These are phyloP conservation scores for Metschnikowia matae DNA, from an alignment of 805 yeast genomes.

Conservation along the genomic window DNA sequence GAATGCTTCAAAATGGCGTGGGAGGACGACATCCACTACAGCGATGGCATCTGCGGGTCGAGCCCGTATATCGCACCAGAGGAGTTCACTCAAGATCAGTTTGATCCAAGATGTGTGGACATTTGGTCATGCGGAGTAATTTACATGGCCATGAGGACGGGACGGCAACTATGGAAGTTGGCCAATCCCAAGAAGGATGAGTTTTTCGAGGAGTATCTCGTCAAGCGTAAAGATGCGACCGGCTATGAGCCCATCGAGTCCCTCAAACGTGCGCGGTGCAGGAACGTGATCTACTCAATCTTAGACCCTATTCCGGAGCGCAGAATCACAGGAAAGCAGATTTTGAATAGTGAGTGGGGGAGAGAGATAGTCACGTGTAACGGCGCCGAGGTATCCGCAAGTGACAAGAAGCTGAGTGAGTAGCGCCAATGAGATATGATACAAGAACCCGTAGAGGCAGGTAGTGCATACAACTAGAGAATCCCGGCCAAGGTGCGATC, in stretches of 20 bases:
- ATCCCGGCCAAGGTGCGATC: too few relatives aligned
- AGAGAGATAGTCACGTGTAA: constrained; percentile 79
- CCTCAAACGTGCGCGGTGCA: constrained; percentile 79
- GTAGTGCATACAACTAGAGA: too few relatives aligned
- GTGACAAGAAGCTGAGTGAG: background rate
- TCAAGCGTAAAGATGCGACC: constrained; percentile 71
- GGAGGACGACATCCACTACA: constrained; percentile 66
- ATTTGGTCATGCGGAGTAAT: constrained; percentile 94
- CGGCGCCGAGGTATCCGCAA: constrained; percentile 46
- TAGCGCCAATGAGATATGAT: constrained; percentile 2
- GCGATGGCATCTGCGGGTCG: constrained; percentile 79
- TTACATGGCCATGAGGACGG: constrained; percentile 92
- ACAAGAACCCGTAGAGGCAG: background rate
- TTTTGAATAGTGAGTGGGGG: constrained; percentile 93
- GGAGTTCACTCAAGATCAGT: constrained; percentile 59
- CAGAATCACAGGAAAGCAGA: constrained; percentile 83
- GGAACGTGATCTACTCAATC: constrained; percentile 90
- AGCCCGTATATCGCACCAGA: constrained; percentile 92
- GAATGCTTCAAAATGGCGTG: constrained; percentile 84
- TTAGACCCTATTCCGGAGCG: constrained; percentile 87
- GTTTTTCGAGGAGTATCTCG: constrained; percentile 68
- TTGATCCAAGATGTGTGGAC: constrained; percentile 80
- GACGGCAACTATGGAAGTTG: constrained; percentile 85
- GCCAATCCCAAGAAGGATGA: constrained; percentile 76
- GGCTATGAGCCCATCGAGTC: constrained; percentile 92